Evolutionary conservation across 768 basidiomycete genomes (phyloP), one percentile per base, ranked within the genome.

Genomic region (Xerocomus potaroensis): DNA sequence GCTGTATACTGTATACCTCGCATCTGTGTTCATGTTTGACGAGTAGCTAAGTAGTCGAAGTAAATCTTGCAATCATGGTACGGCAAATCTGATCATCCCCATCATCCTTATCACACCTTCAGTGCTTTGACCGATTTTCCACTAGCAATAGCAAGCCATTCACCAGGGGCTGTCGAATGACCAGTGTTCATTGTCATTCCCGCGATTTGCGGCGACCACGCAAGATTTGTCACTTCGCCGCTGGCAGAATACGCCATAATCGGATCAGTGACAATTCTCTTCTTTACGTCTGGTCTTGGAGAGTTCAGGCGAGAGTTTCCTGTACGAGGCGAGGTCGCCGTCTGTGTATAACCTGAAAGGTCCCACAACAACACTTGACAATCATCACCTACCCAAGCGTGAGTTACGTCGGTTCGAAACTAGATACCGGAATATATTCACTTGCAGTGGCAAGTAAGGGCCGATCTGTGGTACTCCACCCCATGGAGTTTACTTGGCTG

Each of bases 331-430:
- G 84, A 88, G 18, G 82, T 74, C 3, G 79, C 77, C 30, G 69
- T 73, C 54, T 76, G 80, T 8, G 82, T 77, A 59, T 83, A 73
- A 43, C 73, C 71, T 48, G 82, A 73, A 35, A 96, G 77, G 63
- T 98, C 94, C 90, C 94, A 98, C 12, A 98, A 65, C 9, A 96
- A 72, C n/a, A 96, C 73, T 69, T 95, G 93, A 53, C 87, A 87
- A 68, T 98, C 94, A 64, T 98, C 94, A 46, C 83, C 93, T 96
- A 61, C 14, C 41, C 36, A 29, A 22, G 22, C 8, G 26, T 53
- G 12, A 49, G 59, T 26, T 41, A 12, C 10, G 16, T 29, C 16
- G 9, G 18, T 24, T 40, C 21, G 21, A 11, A 8, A 8, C 30
- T 9, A 16, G 31, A 27, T 15, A 31, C 48, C 41, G 34, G 31